phyloP scores from a whole-genome alignment of 345 rosid genomes.

The Acer campestre region DNA sequence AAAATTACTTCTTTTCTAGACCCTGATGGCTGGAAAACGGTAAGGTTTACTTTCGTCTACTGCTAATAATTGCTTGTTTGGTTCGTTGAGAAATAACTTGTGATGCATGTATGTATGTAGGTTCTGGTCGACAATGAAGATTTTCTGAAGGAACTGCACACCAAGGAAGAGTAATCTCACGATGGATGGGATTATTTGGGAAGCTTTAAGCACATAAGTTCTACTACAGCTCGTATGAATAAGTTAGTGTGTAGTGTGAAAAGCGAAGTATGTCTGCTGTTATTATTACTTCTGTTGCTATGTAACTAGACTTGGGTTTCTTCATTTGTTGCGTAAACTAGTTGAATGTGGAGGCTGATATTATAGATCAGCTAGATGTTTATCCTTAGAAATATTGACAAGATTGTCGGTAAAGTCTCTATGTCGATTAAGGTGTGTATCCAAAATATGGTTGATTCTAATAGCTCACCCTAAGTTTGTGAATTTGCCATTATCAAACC shows the following conservation, averaged over 20 bases:
- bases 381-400: too few relatives aligned
- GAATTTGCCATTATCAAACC: not conserved
- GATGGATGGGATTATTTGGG: not conserved
- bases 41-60: constrained; percentile 30
- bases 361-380: too few relatives aligned
- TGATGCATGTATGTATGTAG: constrained; percentile 29
- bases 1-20: constrained; percentile 83
- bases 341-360: not conserved
- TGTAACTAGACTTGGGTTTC: not conserved
- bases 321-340: not conserved
- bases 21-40: constrained; percentile 99
- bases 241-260: not conserved
- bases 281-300: not conserved
- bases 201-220: not conserved
- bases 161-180: constrained; percentile 21
- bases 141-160: constrained; percentile 77
- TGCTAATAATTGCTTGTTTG: not conserved
- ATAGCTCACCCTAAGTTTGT: not conserved
- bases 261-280: not conserved
- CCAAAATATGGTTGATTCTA: too few relatives aligned
- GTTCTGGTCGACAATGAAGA: constrained; percentile 95
- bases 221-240: constrained; percentile 25
- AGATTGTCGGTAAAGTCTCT: not conserved
- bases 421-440: not conserved
- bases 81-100: not conserved